Percentiles rank a stretch among this genome's conserved stretches.
These are phyloP conservation scores for Verticillium tricorpus DNA, from an alignment of 2,329 filamentous ascomycete genomes.

Conservation along the genomic window DNA sequence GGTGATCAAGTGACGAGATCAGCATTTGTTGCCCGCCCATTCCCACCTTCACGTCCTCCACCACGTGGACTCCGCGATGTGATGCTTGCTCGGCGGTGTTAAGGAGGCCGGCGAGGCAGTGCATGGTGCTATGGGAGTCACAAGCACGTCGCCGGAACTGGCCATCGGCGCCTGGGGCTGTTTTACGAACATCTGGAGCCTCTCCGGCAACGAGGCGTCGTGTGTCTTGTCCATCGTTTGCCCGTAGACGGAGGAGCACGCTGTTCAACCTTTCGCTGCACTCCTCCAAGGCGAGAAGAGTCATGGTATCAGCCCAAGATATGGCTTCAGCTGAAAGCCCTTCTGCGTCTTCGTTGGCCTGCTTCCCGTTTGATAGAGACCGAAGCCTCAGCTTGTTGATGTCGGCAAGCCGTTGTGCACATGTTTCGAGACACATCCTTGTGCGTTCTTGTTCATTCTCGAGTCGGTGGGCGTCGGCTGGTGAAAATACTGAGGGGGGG, in stretches of 20 bases:
- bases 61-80: background rate
- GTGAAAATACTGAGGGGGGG: background rate
- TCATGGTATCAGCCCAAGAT: background rate
- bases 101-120: background rate
- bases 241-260: background rate
- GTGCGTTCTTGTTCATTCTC: constrained; percentile 2
- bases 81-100: background rate
- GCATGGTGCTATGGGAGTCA: background rate
- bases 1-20: background rate
- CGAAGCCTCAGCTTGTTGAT: no score
- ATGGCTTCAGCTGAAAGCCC: no score
- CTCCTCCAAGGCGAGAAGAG: background rate
- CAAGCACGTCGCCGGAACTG: background rate
- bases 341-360: no score
- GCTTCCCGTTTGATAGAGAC: no score
- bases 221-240: background rate
- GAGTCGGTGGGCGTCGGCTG: background rate
- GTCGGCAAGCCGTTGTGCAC: no score
- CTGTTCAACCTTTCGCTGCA: background rate
- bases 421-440: background rate
- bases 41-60: background rate
- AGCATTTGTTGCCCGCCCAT: background rate
- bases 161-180: background rate
- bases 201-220: background rate
- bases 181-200: background rate